Conservation (phyloP, 805 yeast species). For the Metschnikowia corniflorae region DNA sequence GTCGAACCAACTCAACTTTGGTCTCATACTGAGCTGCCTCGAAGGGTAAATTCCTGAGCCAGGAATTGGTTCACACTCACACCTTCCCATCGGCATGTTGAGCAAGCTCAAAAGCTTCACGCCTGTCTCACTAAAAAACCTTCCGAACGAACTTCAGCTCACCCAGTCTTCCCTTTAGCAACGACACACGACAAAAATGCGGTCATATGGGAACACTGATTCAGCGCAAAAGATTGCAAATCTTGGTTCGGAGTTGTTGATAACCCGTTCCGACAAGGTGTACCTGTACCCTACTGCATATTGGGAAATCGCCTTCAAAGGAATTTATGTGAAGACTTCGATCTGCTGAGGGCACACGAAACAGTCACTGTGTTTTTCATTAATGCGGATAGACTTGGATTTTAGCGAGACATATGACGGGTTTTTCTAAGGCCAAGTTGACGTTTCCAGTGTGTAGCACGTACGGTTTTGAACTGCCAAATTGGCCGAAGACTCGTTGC, state of each 20-base stretch:
- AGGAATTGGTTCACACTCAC: constrained; percentile 31
- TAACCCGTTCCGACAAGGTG: background rate
- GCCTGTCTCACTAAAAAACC: background rate
- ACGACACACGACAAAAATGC: constrained; percentile 3
- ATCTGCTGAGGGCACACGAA: background rate
- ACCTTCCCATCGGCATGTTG: constrained; percentile 50
- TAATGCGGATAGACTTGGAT: constrained; percentile 14
- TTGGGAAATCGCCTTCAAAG: constrained; percentile 3
- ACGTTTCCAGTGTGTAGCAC: too few species aligned
- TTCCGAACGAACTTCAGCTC: background rate
- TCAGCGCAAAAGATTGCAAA: too few species aligned
- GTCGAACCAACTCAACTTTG: background rate
- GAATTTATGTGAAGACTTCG: too few species aligned
- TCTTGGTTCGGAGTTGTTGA: background rate
- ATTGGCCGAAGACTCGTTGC: too few species aligned
- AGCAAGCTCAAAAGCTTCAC: constrained; percentile 7
- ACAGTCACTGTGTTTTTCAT: too few species aligned
- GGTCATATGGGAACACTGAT: too few species aligned
- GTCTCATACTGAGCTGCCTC: background rate
- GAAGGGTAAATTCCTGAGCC: background rate
- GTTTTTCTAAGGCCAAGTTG: too few species aligned
- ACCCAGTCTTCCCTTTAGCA: constrained; percentile 1
- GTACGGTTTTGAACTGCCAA: too few species aligned
- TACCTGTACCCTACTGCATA: constrained; percentile 3
- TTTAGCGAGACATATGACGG: too few species aligned